Evolutionary conservation across 1,284 basidiomycete species (phyloP).

Genomic region (Ustilago loliicola): DNA sequence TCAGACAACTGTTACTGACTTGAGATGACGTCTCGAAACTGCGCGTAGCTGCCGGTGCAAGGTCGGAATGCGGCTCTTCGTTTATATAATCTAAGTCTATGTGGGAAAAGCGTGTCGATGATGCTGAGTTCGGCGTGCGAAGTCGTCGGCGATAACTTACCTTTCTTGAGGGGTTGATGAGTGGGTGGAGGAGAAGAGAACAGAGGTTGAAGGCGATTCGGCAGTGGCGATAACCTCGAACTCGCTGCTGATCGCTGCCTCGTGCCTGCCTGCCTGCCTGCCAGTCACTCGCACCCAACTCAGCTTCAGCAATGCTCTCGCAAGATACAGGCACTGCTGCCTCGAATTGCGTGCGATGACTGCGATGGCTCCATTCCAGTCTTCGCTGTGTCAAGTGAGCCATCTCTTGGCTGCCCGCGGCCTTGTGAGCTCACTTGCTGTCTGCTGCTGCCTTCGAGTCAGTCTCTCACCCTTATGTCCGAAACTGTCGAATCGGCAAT

Average conservation of each 20-base stretch:
- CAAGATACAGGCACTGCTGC: slow-evolving; percentile 38
- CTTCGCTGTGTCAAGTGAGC: not conserved
- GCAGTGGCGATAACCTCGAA: slow-evolving; percentile 29
- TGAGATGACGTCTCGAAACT: not conserved
- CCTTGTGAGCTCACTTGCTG: not conserved
- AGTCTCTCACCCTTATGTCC: slow-evolving; percentile 14
- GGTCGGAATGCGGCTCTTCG: not conserved
- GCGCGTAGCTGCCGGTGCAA: not conserved
- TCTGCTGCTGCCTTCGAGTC: not conserved
- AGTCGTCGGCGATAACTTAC: slow-evolving; percentile 45
- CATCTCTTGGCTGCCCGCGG: slow-evolving; percentile 12
- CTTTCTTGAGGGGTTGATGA: slow-evolving; percentile 57
- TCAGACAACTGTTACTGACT: slow-evolving; percentile 24
- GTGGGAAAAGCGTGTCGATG: slow-evolving; percentile 7
- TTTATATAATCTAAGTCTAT: slow-evolving; percentile 3
- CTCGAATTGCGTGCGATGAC: slow-evolving; percentile 4
- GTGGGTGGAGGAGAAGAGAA: slow-evolving; percentile 46
- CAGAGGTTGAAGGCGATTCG: slow-evolving; percentile 19
- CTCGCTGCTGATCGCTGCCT: not conserved
- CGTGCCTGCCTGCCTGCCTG: not conserved
- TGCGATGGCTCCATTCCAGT: not conserved
- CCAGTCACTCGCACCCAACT: slow-evolving; percentile 4
- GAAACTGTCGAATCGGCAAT: slow-evolving; percentile 5
- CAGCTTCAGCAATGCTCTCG: not conserved
- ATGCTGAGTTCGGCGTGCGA: slow-evolving; percentile 20